phyloP scores from a whole-genome alignment of 192 early-diverging fungal genomes.

The Dissophora globulifera region DNA sequence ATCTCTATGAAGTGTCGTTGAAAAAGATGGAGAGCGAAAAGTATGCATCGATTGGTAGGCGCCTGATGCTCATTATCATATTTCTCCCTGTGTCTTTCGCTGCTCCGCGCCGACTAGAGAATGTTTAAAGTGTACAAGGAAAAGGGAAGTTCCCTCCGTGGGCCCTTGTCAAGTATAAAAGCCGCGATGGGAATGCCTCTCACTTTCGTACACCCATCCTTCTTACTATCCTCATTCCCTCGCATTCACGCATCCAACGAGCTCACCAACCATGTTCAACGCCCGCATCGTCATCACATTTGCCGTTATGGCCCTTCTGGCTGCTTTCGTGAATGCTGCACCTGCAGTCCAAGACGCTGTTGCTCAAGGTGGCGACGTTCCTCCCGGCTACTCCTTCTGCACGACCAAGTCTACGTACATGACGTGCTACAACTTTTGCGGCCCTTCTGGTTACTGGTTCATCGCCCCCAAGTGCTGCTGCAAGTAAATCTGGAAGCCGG shows the following conservation, averaged over 20 bases:
- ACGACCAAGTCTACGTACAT: neutral
- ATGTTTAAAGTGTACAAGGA: no score
- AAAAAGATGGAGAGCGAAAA: no score
- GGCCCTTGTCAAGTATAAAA: no score
- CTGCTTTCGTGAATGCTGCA: neutral
- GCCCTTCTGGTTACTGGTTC: neutral
- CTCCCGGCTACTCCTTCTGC: neutral
- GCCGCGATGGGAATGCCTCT: no score
- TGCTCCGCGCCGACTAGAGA: no score
- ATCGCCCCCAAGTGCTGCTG: neutral
- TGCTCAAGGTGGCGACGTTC: neutral
- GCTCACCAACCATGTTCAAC: neutral
- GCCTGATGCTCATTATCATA: no score
- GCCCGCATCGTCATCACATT: neutral
- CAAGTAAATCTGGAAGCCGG: no score
- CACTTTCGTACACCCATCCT: no score
- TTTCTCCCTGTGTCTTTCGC: no score
- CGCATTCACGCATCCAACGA: neutral
- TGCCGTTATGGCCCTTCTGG: neutral
- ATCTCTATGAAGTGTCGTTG: no score
- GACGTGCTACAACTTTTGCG: neutral
- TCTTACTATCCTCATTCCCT: neutral
- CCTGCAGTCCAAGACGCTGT: neutral
- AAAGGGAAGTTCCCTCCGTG: no score
- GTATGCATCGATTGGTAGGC: no score